These are phyloP conservation scores for Cladosporium austrohemisphaericum DNA, from an alignment of 2,329 filamentous ascomycete species.

Conservation along the genomic window DNA sequence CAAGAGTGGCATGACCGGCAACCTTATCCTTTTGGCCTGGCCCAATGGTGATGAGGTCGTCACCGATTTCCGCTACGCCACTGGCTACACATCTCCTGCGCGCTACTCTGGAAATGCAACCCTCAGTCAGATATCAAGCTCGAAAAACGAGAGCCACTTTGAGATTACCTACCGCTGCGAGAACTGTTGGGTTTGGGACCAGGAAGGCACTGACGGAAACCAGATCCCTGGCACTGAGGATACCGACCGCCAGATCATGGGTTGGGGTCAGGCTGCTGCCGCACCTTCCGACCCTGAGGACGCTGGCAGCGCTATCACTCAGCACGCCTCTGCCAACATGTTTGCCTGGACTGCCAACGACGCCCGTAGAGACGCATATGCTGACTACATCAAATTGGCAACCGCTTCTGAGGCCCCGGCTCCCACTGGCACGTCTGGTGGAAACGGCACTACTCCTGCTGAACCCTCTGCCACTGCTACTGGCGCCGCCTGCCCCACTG, in stretches of 20 bases:
- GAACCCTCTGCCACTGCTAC: slow-evolving; percentile 22
- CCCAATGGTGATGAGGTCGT: slow-evolving; percentile 51
- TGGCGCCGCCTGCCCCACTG: slow-evolving; percentile 22
- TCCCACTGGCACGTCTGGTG: slow-evolving; percentile 37
- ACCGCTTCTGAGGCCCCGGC: slow-evolving; percentile 39
- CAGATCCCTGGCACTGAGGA: slow-evolving; percentile 35
- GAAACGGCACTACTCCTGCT: slow-evolving; percentile 19
- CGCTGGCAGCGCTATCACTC: slow-evolving; percentile 45
- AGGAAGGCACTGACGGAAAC: slow-evolving; percentile 38
- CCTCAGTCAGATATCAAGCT: slow-evolving; percentile 57
- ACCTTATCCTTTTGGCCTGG: slow-evolving; percentile 58
- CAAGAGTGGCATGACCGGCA: slow-evolving; percentile 55
- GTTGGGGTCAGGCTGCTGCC: slow-evolving; percentile 29
- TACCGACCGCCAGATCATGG: slow-evolving; percentile 30
- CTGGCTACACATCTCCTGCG: slow-evolving; percentile 57
- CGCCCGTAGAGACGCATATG: slow-evolving; percentile 45
- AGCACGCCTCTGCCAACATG: slow-evolving; percentile 54
- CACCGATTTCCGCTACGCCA: slow-evolving; percentile 56
- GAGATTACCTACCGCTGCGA: slow-evolving; percentile 64
- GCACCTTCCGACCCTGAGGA: slow-evolving; percentile 30
- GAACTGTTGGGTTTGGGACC: slow-evolving; percentile 44
- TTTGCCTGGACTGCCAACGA: slow-evolving; percentile 47
- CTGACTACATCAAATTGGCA: slow-evolving; percentile 34
- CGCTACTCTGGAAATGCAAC: slow-evolving; percentile 60
- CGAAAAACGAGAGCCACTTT: slow-evolving; percentile 56